Evolutionary conservation across 179 eudicot genomes (phyloP), one percentile per base, ranked within the genome.

Genomic region (Pouteria campechiana): DNA sequence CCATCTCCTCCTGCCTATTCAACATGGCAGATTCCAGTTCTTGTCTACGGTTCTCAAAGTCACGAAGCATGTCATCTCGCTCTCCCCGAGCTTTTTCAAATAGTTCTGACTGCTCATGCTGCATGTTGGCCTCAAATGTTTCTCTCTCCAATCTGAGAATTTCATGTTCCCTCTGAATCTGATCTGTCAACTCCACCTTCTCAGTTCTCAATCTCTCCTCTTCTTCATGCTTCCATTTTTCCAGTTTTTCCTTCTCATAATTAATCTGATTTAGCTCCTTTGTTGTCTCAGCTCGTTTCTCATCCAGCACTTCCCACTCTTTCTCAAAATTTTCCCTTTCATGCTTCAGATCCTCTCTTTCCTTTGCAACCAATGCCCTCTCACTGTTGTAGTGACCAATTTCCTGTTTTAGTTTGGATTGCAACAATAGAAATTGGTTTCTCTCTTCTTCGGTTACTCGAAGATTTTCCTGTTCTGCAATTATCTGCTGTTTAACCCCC

Each of bases 261-360:
- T 52, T 50, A 13, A 79, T 46, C 45, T 56, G 46, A 51, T 50
- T 59, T n/a, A 69, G 43, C 35, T 80, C 84, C 11, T 46, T 65
- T 19, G 59, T 29, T 24, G 82, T 39, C 16, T 18, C 46, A 39
- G 58, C 62, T 54, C 70, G 61, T 55, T 83, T 92, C 54, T 82
- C 83, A 75, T 92, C 92, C 61, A 92, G 64, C 16, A 63, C 81
- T 50, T 82, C 94, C 99, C 99, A 87, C 35, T 87, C 87, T 56
- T 57, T 76, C 79, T 92, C 94, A 60, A 87, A 87, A 58, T 65
- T 87, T 52, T 33, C 50, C 36, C 79, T 82, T 32, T 87, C 85
- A 39, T 58, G 65, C 66, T 69, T 87, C 66, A 92, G 57, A 34
- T 77, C 88, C 52, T 69, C 79, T 31, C 33, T 45, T 65, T 82